Base-by-base conservation (phyloP, 2,329 filamentous ascomycete genomes). In the Pestalotiopsis sp. region DNA sequence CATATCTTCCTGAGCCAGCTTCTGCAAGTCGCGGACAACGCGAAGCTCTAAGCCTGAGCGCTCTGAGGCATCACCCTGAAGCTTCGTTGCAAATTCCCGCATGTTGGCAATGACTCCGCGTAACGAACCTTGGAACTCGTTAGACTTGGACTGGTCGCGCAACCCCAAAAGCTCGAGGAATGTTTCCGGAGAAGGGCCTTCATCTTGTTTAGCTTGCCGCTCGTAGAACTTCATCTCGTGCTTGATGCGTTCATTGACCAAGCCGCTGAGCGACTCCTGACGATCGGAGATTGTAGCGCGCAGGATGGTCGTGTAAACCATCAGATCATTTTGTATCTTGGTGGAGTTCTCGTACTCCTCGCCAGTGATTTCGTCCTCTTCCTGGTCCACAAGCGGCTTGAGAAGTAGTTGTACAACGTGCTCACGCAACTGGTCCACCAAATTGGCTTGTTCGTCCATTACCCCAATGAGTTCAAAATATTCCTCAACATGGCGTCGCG, bases 281-380 rank as follows among this genome's bases (percentile, higher is more conserved):
- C 95, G 90, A 79, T 98, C 95, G 6, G 93, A 91, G 68, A 96
- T 87, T 62, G 92, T 85, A 0, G 92, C 89, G 69, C 93, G 88
- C 36, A 98, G 83, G 9, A 89, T 90, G 76, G 94, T 90, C 68
- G 97, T 92, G 75, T 97, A 97, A 6, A 93, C 93, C 80, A 95
- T 93, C 57, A 98, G 88, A 76, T 97, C 90, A 70, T 98, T 95
- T 80, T 98, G 95, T 60, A 91, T 87, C 77, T 93, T 93, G 0
- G 94, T 93, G 0, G 95, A 97, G 39, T 93, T 89, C 73, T 94
- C 92, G 71, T 97, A 96, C 77, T 98, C 96, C 69, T 98, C 92
- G 27, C 96, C 96, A 12, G 94, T 95, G 2, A 90, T 87, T 68
- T 97, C 93, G 11, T 87, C 80, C 17, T 83, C 83, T 56, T 97